phyloP scores from a whole-genome alignment of 129 eudicot genomes.

The Deinandra increscens region DNA sequence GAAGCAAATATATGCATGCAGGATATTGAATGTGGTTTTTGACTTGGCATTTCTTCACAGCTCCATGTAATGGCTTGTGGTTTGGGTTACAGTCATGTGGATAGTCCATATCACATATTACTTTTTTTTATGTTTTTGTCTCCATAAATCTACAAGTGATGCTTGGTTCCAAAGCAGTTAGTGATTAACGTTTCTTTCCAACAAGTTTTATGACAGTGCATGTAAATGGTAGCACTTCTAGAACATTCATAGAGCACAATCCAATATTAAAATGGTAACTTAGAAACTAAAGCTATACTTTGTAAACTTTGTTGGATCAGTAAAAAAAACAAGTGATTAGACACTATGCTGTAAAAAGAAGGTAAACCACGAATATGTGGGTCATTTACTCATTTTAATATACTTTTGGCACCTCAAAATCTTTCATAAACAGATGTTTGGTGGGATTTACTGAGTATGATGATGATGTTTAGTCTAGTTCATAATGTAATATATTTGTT shows the following conservation, averaged over 20 bases:
- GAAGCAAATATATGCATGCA: too few relatives aligned
- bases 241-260: slow-evolving; percentile 3
- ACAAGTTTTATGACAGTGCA: not conserved
- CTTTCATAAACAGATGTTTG: not conserved
- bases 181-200: not conserved
- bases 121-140: not conserved
- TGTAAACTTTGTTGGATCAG: not conserved
- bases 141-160: not conserved
- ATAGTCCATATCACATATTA: too few relatives aligned
- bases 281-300: not conserved
- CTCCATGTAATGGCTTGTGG: too few relatives aligned
- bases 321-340: not conserved
- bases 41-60: too few relatives aligned
- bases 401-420: not conserved
- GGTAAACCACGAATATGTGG: not conserved
- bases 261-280: not conserved
- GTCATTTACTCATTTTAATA: not conserved
- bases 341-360: not conserved
- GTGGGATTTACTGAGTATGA: too few relatives aligned
- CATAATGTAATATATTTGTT: not conserved
- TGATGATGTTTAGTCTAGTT: too few relatives aligned
- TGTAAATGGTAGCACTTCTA: not conserved
- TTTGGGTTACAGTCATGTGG: too few relatives aligned
- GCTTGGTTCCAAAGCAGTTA: not conserved
- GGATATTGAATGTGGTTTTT: too few relatives aligned